Conservation (phyloP, 768 basidiomycete genomes). For the Scleroderma bovista region DNA sequence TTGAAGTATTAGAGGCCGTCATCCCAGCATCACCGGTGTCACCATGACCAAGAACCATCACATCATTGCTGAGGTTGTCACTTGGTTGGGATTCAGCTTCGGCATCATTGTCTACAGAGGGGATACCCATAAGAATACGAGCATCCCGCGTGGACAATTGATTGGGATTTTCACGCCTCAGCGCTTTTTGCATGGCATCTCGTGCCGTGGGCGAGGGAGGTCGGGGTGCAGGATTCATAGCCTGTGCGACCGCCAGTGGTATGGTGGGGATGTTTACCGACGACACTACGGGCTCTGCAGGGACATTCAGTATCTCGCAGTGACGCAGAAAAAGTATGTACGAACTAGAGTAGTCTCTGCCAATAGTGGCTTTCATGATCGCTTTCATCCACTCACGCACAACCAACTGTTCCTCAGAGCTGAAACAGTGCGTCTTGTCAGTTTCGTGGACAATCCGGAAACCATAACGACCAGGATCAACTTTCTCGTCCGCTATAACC, state of each 20-base stretch:
- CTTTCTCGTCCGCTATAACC: constrained; percentile 87
- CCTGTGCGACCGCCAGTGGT: constrained; percentile 88
- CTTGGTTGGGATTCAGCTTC: constrained; percentile 26
- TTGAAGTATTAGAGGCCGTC: constrained; percentile 12
- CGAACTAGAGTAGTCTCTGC: constrained; percentile 85
- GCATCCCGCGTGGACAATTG: constrained; percentile 78
- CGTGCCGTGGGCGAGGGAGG: constrained; percentile 89
- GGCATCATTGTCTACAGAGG: constrained; percentile 22
- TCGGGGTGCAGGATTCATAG: constrained; percentile 93
- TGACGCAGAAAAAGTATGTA: constrained; percentile 8
- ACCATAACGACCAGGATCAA: constrained; percentile 89
- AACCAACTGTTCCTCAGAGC: constrained; percentile 77
- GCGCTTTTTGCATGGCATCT: constrained; percentile 81
- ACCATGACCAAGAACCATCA: constrained; percentile 47
- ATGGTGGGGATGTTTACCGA: constrained; percentile 97
- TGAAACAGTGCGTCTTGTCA: constrained; percentile 87
- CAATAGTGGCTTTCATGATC: constrained; percentile 98
- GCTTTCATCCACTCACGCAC: constrained; percentile 99
- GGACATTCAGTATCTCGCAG: not conserved
- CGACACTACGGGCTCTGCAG: constrained; percentile 84
- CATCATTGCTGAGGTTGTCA: constrained; percentile 47
- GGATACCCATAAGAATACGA: constrained; percentile 64
- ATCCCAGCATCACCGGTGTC: constrained; percentile 16
- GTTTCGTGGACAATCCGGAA: constrained; percentile 90
- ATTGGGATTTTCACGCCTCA: constrained; percentile 80